Evolutionary conservation across 495 filamentous ascomycete genomes (phyloP), one percentile per base, ranked within the genome.

Genomic region (Aspergillus funiculosus): DNA sequence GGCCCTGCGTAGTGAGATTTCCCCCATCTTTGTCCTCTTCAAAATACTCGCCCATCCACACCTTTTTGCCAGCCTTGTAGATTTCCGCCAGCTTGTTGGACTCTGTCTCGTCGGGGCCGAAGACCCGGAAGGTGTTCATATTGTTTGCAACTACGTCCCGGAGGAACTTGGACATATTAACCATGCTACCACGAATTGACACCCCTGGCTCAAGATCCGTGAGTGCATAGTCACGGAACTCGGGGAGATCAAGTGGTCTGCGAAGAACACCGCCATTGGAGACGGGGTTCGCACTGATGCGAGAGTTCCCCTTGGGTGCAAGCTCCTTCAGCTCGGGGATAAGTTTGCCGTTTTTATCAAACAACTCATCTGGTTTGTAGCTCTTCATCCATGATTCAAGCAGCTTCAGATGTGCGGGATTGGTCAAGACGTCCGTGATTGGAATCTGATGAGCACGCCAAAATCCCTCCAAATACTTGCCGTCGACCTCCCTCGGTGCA

Each of bases 61-160:
- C 81, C 56, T 87, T 87, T 72, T 85, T 83, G 29, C 77, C 78
- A 5, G 74, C 80, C 41, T 80, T 71, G 62, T 86, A 86, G 30
- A 86, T 75, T 15, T 72, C 72, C 2, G 63, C 68, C 2, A 86
- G 77, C 61, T 87, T 86, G 67, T 87, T 87, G 17, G 81, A 85
- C 56, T 86, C 80, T 4, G 82, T 86, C 70, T 87, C 83, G 56
- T 87, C 82, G 0, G 83, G 83, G 0, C 83, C 83, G 44, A 87
- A 84, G 4, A 86, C 68, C 4, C 82, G 79, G 74, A 87, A 87
- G 51, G 69, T 80, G 27, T 66, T 69, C 45, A 61, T 67, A 54
- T 87, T 87, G 29, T 63, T 56, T 15, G 64, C 69, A 13, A 86
- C 69, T 13, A 86, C 63, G 42, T 85, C 81, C 14, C 78, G 69